These are phyloP conservation scores for Cynara cardunculus DNA, from an alignment of 129 eudicot species.

Conservation along the genomic window DNA sequence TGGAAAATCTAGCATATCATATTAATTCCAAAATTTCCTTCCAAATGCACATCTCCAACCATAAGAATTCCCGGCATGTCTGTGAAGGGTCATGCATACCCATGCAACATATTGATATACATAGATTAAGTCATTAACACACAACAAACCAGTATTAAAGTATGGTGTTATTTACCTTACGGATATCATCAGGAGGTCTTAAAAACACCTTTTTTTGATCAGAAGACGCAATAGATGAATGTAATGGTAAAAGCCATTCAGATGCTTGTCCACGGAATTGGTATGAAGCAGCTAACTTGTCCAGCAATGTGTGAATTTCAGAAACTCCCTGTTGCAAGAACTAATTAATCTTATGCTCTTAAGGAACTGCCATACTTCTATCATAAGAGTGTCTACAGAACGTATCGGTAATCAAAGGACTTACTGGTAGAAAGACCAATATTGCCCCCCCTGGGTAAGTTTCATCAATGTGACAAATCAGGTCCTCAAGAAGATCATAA, in stretches of 20 bases:
- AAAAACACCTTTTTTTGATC: conserved; percentile 85
- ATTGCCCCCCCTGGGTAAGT: conserved; percentile 80
- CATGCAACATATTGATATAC: conserved; percentile 1
- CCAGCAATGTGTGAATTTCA: conserved; percentile 70
- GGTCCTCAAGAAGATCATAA: conserved; percentile 92
- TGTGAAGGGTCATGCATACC: background rate
- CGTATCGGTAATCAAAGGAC: conserved; percentile 1
- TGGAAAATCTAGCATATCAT: background rate
- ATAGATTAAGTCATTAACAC: background rate
- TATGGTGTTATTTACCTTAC: conserved; percentile 55
- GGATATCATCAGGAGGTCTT: conserved; percentile 65
- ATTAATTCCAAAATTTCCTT: background rate
- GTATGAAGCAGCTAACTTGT: conserved; percentile 72
- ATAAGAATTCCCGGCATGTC: background rate
- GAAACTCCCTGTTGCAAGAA: conserved; percentile 70
- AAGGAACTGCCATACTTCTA: background rate
- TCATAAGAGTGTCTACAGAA: background rate
- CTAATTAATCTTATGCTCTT: background rate
- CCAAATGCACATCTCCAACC: background rate
- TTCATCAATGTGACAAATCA: conserved; percentile 83
- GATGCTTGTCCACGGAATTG: conserved; percentile 79
- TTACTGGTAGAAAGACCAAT: conserved; percentile 84
- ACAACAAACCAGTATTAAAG: conserved; percentile 4
- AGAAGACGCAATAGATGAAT: conserved; percentile 82
- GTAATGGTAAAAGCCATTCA: conserved; percentile 89